Evolutionary conservation across 148 eudicot genomes (phyloP).

Genomic region (Fagopyrum homotropicum): DNA sequence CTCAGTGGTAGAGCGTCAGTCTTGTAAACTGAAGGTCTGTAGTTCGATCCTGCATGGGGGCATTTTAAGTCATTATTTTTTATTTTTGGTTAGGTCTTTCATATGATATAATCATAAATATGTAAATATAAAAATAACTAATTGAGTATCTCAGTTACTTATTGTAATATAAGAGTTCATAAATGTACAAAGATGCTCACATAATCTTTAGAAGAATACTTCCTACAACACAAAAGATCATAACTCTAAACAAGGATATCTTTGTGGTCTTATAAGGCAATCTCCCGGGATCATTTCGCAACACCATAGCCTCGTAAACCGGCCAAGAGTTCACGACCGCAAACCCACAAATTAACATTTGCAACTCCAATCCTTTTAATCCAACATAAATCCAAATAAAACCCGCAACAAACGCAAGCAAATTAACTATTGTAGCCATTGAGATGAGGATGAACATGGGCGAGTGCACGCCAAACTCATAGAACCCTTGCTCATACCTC

Average conservation of each 20-base stretch:
- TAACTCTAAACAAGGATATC: conserved; percentile 24
- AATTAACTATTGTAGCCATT: conserved; percentile 38
- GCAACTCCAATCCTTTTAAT: conserved; percentile 28
- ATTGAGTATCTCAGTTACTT: too few species aligned
- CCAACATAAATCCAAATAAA: neutral
- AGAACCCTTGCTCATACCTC: conserved; percentile 36
- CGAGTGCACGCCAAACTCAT: conserved; percentile 43
- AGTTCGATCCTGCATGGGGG: conserved; percentile 48
- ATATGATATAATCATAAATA: too few species aligned
- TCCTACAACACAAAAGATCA: conserved; percentile 18
- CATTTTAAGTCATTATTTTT: conserved; percentile 1
- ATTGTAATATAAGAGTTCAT: too few species aligned
- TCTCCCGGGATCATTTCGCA: conserved; percentile 61
- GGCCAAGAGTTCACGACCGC: conserved; percentile 57
- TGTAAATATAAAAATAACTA: too few species aligned
- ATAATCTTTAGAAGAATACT: neutral
- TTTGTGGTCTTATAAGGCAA: conserved; percentile 46
- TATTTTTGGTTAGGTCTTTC: neutral
- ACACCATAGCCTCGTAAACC: conserved; percentile 45
- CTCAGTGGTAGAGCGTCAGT: conserved; percentile 61
- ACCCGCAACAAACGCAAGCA: conserved; percentile 32
- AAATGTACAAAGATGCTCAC: too few species aligned
- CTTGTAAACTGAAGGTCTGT: conserved; percentile 56
- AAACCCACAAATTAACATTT: conserved; percentile 47
- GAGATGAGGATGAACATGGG: conserved; percentile 53